A percentile compares a stretch with the other conserved stretches of the same genome.
These are phyloP conservation scores for Avena insularis DNA, from an alignment of 176 grass and related monocot species.

Conservation along the genomic window DNA sequence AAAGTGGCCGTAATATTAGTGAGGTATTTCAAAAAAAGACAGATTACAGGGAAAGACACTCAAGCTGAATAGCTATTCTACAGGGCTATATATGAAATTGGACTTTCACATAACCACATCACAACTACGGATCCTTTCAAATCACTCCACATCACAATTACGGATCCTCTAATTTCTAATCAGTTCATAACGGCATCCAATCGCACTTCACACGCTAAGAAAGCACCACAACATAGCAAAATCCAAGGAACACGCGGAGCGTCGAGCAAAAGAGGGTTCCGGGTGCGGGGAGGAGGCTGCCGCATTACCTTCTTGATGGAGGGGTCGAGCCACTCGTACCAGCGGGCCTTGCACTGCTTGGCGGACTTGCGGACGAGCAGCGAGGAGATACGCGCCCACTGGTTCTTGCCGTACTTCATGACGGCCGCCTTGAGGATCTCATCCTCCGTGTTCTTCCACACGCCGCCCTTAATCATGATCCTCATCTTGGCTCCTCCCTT, in stretches of 20 bases:
- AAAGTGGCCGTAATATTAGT: neutral
- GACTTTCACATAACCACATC: neutral
- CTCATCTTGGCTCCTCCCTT: conserved; percentile 60
- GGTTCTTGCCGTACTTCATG: conserved; percentile 93
- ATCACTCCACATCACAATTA: neutral
- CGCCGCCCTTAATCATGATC: conserved; percentile 90
- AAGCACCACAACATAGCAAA: neutral
- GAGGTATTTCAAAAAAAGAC: neutral
- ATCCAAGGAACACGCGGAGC: neutral
- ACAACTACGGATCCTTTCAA: neutral
- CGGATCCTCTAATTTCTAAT: neutral
- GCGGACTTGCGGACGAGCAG: conserved; percentile 86
- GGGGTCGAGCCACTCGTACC: conserved; percentile 87
- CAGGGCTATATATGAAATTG: neutral
- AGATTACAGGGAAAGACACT: neutral
- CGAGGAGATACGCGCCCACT: conserved; percentile 86
- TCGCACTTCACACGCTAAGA: neutral
- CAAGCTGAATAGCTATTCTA: neutral
- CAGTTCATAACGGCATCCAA: neutral
- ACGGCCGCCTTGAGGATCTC: conserved; percentile 88
- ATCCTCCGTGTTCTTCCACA: conserved; percentile 93
- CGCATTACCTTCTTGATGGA: conserved; percentile 71
- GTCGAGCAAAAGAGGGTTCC: neutral
- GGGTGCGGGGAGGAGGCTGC: neutral
- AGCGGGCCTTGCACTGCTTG: conserved; percentile 85